Base-by-base conservation (phyloP, 1,284 basidiomycete species). In the Earliella scabrosa region DNA sequence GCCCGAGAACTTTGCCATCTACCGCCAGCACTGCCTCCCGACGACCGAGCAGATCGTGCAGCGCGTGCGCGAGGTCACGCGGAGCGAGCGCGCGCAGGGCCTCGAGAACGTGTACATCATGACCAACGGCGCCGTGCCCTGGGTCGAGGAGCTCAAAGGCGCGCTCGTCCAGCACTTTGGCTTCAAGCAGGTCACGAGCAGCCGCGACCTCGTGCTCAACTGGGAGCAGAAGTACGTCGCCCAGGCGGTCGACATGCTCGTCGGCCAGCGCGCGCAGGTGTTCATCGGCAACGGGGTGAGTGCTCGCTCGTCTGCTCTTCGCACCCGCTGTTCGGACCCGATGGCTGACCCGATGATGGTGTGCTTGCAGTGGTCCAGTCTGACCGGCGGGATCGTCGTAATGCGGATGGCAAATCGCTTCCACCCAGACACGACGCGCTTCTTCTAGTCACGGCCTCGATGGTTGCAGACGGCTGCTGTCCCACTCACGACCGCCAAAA, bases 381-480 rank as follows among this genome's bases (percentile, higher is more conserved):
- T 86, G 56, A 78, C 78, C 16, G 77, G 82, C 16, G 83, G 84
- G 56, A 77, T 84, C 44, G 76, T 80, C 35, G 76, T 85, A 77
- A 67, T 86, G 56, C 73, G 85, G 31, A 72, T 80, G 65, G 81
- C 81, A 13, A 77, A 65, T 54, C 59, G 63, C 13, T 59, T 63
- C 43, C 58, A 52, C 4, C 54, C 63, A 4, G 65, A 65, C n/a
- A 66, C 59, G 34, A 70, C 63, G 34, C 63, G 66, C 3, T 68
- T 68, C 54, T 68, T 64, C 64, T 69, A 23, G 23, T 41, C 23
- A 31, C 29, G 31, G 9, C n/a, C 16, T 23, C 16, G 6, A n/a
- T 5, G 4, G 4, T 18, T 13, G n/a, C n/a, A 13, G 10, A 3
- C n/a, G 27, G 21, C 39, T 23, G 32, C 40, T 41, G 26, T n/a